Base-by-base conservation (phyloP, 768 basidiomycete genomes). In the Boletus subcaerulescens region DNA sequence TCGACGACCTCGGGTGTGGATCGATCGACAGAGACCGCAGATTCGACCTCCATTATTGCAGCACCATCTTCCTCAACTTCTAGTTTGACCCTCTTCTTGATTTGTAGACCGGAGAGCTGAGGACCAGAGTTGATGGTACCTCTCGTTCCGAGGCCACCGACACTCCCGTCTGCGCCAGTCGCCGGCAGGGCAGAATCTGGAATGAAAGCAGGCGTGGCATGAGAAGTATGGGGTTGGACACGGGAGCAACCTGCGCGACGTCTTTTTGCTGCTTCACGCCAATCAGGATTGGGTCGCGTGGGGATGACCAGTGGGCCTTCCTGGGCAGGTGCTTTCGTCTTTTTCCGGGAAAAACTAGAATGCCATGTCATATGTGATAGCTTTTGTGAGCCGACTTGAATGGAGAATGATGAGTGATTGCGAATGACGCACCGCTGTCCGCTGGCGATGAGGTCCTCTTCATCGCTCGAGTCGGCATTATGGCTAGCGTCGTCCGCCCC, bases 201-300 rank as follows among this genome's bases (percentile, higher is more conserved):
- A 10, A 92, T 75, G 63, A 82, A 93, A 41, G 81, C 78, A 18
- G 59, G 60, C 0, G 39, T 35, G 17, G 52, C 36, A 24, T 56
- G 67, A 5, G 58, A 43, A 39, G 50, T 12, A 6, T 47, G 24
- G 10, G 60, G 39, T 5, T 58, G 60, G 22, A 50, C 14, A 0
- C 68, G 60, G 12, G 63, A 31, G 18, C 59, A 67, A 39, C 52
- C 60, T 15, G 68, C 56, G 4, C 69, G 70, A 9, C 89, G 77
- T 66, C 83, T 86, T 40, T 87, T 78, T 15, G 91, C 90, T 9
- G 84, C 72, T 48, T 85, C 88, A 40, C 92, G 77, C 96, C 96
- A 99, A 67, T 99, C 95, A 26, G 84, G 81, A 65, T 98, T 96
- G 62, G 92, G 77, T 43, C 91, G 76, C 1, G 92, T 77, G 15